Conservation (phyloP, 148 eudicot genomes). For the Rhododendron ovatum region DNA sequence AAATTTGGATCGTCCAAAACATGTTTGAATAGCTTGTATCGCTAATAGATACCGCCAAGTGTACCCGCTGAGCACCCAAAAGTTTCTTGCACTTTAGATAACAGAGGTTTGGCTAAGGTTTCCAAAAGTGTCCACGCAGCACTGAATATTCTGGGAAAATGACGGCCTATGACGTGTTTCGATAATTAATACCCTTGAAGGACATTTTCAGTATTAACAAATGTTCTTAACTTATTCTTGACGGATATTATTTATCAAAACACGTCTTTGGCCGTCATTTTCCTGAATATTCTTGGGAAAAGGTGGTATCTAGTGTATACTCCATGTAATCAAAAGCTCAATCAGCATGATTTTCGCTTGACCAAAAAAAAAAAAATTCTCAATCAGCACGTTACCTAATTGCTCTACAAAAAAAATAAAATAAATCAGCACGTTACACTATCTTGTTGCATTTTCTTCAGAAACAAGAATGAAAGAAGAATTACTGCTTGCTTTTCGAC, state of each 20-base stretch:
- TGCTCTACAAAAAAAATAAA: background rate
- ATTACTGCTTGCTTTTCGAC: background rate
- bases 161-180: no score
- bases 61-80: no score
- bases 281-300: background rate
- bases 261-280: no score
- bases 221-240: no score
- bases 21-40: no score
- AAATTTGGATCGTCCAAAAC: no score
- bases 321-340: background rate
- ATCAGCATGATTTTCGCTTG: background rate
- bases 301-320: background rate
- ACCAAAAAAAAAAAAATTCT: background rate
- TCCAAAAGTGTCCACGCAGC: background rate
- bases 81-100: background rate
- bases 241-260: no score
- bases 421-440: background rate
- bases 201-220: no score
- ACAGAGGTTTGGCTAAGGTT: background rate
- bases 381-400: conserved; percentile 2
- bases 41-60: no score
- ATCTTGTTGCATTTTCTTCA: background rate
- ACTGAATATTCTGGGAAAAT: no score
- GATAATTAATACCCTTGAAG: no score
- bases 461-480: background rate